phyloP scores from a whole-genome alignment of 169 alveolate genomes.

The Plasmodium cynomolgi region DNA sequence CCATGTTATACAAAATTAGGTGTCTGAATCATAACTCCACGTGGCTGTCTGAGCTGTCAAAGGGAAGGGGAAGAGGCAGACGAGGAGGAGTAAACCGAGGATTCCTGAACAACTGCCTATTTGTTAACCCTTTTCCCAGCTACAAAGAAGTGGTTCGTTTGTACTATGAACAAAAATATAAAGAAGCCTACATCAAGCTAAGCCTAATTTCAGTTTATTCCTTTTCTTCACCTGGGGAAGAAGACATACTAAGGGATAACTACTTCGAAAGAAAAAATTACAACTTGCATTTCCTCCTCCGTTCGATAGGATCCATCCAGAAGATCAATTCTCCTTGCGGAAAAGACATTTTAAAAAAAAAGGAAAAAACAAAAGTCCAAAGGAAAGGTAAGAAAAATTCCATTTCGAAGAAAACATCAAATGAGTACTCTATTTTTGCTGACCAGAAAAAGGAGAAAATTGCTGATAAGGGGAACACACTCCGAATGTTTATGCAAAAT shows the following conservation, averaged over 20 bases:
- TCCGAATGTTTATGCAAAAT: neutral
- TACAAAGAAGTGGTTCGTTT: slow-evolving; percentile 10
- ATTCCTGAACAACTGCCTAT: neutral
- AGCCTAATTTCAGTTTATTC: slow-evolving; percentile 3
- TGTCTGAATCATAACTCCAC: slow-evolving; percentile 45
- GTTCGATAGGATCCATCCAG: neutral
- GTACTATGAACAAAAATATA: slow-evolving; percentile 31
- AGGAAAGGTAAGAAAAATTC: neutral
- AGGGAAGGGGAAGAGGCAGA: slow-evolving; percentile 8
- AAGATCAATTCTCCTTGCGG: neutral
- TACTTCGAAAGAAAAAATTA: slow-evolving; percentile 21
- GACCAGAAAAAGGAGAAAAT: neutral
- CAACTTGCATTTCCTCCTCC: neutral
- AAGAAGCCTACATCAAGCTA: slow-evolving; percentile 40
- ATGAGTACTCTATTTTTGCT: neutral
- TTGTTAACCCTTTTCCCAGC: slow-evolving; percentile 6
- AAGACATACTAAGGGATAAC: slow-evolving; percentile 1
- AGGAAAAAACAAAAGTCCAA: neutral
- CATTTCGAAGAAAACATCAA: neutral
- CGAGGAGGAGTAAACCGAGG: neutral
- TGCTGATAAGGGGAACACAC: neutral
- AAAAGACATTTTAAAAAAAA: slow-evolving; percentile 3
- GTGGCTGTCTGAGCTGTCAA: slow-evolving; percentile 47
- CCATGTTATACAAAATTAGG: slow-evolving; percentile 35
- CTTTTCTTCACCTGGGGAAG: neutral